Evolutionary conservation across 306 rosid genomes (phyloP), one percentile per base, ranked within the genome.

Genomic region (Castanospermum australe): DNA sequence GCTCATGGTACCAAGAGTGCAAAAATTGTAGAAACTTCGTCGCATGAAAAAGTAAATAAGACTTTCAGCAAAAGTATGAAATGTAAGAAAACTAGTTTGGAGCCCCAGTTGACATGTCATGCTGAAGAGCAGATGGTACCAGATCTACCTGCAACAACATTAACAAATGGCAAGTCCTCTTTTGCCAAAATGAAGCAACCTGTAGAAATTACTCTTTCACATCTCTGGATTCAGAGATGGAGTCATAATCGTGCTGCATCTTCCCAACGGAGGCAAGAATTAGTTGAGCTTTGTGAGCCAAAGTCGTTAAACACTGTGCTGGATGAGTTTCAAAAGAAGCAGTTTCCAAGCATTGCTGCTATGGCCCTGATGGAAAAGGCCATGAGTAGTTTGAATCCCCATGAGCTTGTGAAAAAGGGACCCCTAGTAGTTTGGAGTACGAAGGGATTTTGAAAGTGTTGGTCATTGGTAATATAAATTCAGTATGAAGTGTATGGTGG

Each of bases 351-450:
- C 85, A 39, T 93, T 70, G 99, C 88, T 85, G 98, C 98, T 44
- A 90, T 95, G 98, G 98, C 98, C 11, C 84, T 95, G 79, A 86
- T 95, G 98, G 99, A 96, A 69, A 95, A 83, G 85, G 87, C 93
- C 47, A 52, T 90, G 88, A 66, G 76, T 47, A 84, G 83, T 80
- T 66, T 86, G 82, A 83, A 50, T 73, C 84, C 89, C 48, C 79
- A 92, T 11, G 85, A 87, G 80, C 59, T 90, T 44, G 51, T 21
- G 22, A 91, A 79, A 71, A 90, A 66, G 67, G 98, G 94, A 36
- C 76, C 93, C 5, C 73, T 88, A 22, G 66, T 88, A 7, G 90
- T 89, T 76, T 91, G 99, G 99, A 89, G 85, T 70, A 70, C 85
- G 4, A 45, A 87, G 61, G 81, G 79, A 63, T 61, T 75, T 65